Evolutionary conservation across 306 rosid genomes (phyloP).

Genomic region (Castanopsis chinensis): DNA sequence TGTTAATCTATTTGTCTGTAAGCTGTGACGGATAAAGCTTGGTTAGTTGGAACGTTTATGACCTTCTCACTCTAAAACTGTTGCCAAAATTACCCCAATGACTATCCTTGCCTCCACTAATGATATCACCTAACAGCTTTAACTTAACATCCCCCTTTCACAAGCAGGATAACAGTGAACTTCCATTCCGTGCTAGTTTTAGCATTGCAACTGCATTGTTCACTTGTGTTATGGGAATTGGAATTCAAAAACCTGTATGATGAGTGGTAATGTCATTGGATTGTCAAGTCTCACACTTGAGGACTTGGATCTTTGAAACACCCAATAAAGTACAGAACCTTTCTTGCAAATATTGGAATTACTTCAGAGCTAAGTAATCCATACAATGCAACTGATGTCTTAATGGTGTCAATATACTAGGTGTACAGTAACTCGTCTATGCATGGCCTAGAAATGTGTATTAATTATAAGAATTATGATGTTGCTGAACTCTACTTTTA

Average conservation of each 20-base stretch:
- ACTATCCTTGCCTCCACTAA: not conserved
- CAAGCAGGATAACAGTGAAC: not conserved
- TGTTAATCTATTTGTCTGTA: not conserved
- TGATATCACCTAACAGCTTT: not conserved
- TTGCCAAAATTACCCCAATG: not conserved
- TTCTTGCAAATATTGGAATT: not conserved
- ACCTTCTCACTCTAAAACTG: not conserved
- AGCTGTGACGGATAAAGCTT: not conserved
- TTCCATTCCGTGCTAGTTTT: not conserved
- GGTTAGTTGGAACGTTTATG: not conserved
- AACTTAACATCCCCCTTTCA: not conserved
- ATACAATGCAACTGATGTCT: not conserved
- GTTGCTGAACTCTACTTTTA: not conserved
- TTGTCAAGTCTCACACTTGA: not conserved
- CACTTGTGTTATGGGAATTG: not conserved
- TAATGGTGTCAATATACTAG: not conserved
- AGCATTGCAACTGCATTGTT: not conserved
- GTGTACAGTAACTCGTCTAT: not conserved
- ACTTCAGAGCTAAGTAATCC: not conserved
- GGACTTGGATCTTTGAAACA: not conserved
- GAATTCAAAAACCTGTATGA: not conserved
- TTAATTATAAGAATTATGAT: not conserved
- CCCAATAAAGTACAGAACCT: not conserved
- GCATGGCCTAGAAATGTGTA: not conserved
- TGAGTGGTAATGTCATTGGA: not conserved